phyloP scores from a whole-genome alignment of 2,329 filamentous ascomycete species.

The Dactylellina parvicollis region DNA sequence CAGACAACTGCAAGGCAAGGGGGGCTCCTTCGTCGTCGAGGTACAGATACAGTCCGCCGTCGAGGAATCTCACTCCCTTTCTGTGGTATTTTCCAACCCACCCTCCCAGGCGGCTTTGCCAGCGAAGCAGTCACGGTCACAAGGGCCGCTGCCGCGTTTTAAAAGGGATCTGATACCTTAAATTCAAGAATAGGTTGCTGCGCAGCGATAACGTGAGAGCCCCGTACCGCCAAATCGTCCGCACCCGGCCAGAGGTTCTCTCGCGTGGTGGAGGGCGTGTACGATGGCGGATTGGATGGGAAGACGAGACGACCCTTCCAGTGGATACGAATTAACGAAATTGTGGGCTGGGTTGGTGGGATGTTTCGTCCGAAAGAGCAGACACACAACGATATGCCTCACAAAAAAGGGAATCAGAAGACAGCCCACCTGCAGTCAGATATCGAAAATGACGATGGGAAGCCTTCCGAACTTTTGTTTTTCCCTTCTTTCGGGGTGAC shows the following conservation, averaged over 20 bases:
- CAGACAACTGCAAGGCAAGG: conserved; percentile 50
- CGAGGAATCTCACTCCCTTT: conserved; percentile 14
- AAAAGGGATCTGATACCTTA: conserved; percentile 54
- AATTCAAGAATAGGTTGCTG: conserved; percentile 55
- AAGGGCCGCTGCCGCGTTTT: conserved; percentile 54
- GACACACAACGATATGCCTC: conserved; percentile 34
- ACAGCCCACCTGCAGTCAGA: conserved; percentile 38
- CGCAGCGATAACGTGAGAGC: conserved; percentile 54
- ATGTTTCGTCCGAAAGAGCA: conserved; percentile 53
- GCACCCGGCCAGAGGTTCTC: conserved; percentile 25
- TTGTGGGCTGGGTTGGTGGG: conserved; percentile 43
- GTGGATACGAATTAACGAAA: conserved; percentile 35
- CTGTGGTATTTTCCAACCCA: conserved; percentile 2
- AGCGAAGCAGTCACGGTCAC: conserved; percentile 55
- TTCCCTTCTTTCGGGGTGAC: conserved; percentile 25
- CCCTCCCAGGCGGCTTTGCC: conserved; percentile 50
- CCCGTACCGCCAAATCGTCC: conserved; percentile 22
- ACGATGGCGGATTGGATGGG: conserved; percentile 49
- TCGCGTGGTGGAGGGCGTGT: conserved; percentile 52
- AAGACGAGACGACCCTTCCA: conserved; percentile 23
- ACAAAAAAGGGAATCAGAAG: conserved; percentile 50
- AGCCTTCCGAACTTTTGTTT: conserved; percentile 15
- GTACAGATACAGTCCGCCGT: conserved; percentile 33
- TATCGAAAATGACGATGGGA: conserved; percentile 36
- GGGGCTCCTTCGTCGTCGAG: conserved; percentile 44